Evolutionary conservation across 106 monocot species (phyloP), one percentile per base, ranked within the genome.

Genomic region (Acorus gramineus): DNA sequence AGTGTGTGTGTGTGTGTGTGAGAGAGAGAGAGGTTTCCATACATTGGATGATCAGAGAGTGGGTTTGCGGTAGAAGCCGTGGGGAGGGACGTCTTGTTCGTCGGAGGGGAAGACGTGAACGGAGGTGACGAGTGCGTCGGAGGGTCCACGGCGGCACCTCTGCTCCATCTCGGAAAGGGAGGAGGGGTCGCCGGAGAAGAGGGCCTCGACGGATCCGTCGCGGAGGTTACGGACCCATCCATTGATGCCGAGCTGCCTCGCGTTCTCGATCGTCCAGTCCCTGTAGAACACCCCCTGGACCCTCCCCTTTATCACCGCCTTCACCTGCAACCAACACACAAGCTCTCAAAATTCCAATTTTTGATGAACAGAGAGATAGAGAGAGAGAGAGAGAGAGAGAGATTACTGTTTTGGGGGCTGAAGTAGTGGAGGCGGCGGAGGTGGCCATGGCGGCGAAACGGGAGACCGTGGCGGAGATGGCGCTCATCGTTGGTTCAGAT

Each of bases 171-270:
- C 92, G 14, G 74, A 44, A n/a, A 92, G 82, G 14, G 76, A 57
- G 11, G 67, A 42, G 53, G 73, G 66, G 42, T 75, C 74, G 43
- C 92, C 92, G 64, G 92, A 92, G 82, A 92, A 87, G 66, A 92
- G 67, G 55, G 82, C 92, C 76, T 92, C 92, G 5, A 92, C 87
- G 69, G 84, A 69, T 50, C 92, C 92, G 60, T 92, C 87, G 3
- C 92, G 69, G 64, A 84, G 81, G 69, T 92, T 92, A 11, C 92
- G 87, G 12, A 92, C 92, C 92, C 92, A 92, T 5, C 92, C 92
- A n/a, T 65, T 66, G 49, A 92, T 73, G 5, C 85, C 87, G 44
- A 92, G 82, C 57, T 82, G 70, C 6, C 60, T 62, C 7, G 92
- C 92, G 65, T 79, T 92, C 67, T 77, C 57, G 61, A 85, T 80